Percentiles rank a stretch among this genome's conserved stretches.
These are phyloP conservation scores for Citrullus mucosospermus DNA, from an alignment of 306 rosid species.

Conservation along the genomic window DNA sequence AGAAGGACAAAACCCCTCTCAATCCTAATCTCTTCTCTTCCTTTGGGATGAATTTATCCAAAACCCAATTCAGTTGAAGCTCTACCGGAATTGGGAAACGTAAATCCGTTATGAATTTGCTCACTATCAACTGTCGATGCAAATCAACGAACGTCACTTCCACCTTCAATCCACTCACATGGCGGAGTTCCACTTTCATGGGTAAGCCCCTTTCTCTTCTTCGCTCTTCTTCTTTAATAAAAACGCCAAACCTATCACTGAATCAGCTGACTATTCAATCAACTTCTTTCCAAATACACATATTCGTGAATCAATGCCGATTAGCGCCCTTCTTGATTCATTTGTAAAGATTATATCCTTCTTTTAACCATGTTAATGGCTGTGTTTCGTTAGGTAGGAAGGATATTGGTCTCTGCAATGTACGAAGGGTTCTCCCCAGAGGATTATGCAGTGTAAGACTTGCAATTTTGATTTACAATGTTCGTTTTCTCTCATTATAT, in stretches of 20 bases:
- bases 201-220: conserved; percentile 12
- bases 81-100: neutral
- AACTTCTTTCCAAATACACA: neutral
- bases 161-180: conserved; percentile 4
- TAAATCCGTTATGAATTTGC: conserved; percentile 13
- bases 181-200: conserved; percentile 15
- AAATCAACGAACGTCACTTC: neutral
- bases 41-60: neutral
- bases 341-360: neutral
- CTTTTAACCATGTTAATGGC: conserved; percentile 6
- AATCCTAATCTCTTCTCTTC: neutral
- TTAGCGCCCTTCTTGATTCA: neutral
- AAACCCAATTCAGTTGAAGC: neutral
- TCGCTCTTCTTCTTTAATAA: neutral
- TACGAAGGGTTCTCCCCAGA: conserved; percentile 15
- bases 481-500: neutral
- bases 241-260: neutral
- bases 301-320: neutral
- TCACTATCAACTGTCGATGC: conserved; percentile 9
- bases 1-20: too few species aligned
- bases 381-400: conserved; percentile 25
- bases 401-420: conserved; percentile 5
- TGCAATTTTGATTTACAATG: neutral
- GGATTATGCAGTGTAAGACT: conserved; percentile 22
- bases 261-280: neutral